phyloP scores from a whole-genome alignment of 805 yeast genomes.

The Candida vartiovaarae region DNA sequence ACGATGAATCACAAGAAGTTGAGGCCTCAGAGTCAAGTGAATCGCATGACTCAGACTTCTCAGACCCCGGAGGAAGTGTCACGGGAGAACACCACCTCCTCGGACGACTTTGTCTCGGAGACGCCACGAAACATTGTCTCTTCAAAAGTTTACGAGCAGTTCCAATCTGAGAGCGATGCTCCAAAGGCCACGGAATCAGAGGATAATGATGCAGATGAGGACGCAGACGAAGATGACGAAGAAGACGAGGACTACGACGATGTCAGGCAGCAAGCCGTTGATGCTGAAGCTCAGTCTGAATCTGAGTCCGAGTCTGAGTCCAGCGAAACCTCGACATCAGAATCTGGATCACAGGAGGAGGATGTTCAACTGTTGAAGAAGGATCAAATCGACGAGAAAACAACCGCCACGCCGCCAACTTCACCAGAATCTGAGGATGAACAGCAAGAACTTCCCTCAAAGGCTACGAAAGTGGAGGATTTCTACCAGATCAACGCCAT shows the following conservation, averaged over 20 bases:
- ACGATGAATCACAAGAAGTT: not conserved
- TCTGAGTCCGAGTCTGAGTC: conserved; percentile 15
- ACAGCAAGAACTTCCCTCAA: conserved; percentile 25
- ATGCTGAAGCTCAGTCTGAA: conserved; percentile 4
- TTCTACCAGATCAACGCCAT: conserved; percentile 57
- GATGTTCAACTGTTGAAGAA: conserved; percentile 13
- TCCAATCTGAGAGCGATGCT: conserved; percentile 13
- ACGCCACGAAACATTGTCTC: conserved; percentile 18
- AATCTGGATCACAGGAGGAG: conserved; percentile 12
- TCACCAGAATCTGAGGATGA: conserved; percentile 28
- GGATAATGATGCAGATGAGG: conserved; percentile 21
- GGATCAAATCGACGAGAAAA: conserved; percentile 21
- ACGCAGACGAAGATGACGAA: conserved; percentile 24
- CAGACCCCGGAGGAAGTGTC: not conserved
- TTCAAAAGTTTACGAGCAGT: conserved; percentile 17
- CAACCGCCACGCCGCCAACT: conserved; percentile 24
- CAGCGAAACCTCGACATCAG: conserved; percentile 1
- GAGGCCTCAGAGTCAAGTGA: not conserved
- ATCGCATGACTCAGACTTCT: not conserved
- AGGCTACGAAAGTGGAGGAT: conserved; percentile 41
- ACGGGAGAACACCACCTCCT: not conserved
- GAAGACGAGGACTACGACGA: conserved; percentile 11
- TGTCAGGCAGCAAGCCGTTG: conserved; percentile 8
- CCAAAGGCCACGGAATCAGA: conserved; percentile 31
- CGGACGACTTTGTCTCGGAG: conserved; percentile 2